Percentiles rank a stretch among this genome's conserved stretches.
phyloP scores from a whole-genome alignment of 306 rosid genomes.

The Elaeagnus macrophylla region DNA sequence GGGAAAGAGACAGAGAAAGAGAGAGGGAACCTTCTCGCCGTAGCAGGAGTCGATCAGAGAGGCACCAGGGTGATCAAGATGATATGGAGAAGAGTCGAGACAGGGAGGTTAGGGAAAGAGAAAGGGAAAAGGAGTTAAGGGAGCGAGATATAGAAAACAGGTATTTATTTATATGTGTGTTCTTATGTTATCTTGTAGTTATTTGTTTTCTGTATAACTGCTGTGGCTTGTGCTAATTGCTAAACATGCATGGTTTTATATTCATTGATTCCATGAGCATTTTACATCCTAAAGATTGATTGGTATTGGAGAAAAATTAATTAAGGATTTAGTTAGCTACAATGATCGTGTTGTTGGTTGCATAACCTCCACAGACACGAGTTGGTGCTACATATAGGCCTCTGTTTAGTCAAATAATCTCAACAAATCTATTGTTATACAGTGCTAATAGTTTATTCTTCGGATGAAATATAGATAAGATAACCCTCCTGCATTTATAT shows the following conservation, averaged over 20 bases:
- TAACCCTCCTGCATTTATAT: too few relatives aligned
- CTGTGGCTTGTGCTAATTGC: not conserved
- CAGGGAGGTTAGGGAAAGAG: conserved; percentile 47
- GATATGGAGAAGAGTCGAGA: conserved; percentile 59
- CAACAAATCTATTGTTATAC: too few relatives aligned
- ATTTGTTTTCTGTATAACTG: not conserved
- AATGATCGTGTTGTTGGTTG: too few relatives aligned
- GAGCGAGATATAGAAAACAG: conserved; percentile 69
- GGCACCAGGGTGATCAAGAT: conserved; percentile 46
- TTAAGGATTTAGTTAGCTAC: too few relatives aligned
- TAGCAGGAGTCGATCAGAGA: conserved; percentile 62
- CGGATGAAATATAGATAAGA: too few relatives aligned
- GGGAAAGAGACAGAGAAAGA: conserved; percentile 21
- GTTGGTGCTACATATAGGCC: too few relatives aligned
- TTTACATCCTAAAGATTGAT: too few relatives aligned
- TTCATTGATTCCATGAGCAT: too few relatives aligned
- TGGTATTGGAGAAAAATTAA: too few relatives aligned
- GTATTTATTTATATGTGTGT: conserved; percentile 28
- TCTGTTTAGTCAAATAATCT: too few relatives aligned
- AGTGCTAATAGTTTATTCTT: too few relatives aligned
- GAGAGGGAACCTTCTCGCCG: conserved; percentile 50
- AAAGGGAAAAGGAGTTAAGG: conserved; percentile 43
- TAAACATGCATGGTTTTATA: not conserved
- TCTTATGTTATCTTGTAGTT: conserved; percentile 1
- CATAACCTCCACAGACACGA: too few relatives aligned